These are phyloP conservation scores for Camillea tinctor DNA, from an alignment of 2,329 filamentous ascomycete species.

Conservation along the genomic window DNA sequence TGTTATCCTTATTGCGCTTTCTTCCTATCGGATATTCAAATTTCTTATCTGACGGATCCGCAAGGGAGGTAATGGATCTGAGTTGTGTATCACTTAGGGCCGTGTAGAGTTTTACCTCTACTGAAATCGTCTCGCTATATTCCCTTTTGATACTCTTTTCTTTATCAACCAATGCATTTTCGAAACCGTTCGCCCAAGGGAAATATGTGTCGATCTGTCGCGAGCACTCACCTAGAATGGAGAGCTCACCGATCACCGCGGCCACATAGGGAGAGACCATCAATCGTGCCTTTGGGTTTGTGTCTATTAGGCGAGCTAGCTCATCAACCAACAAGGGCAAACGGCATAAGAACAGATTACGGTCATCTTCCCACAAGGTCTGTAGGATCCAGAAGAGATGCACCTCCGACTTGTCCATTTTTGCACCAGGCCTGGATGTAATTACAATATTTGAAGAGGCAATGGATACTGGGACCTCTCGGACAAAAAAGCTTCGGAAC, in stretches of 20 bases:
- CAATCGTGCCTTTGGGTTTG: slow-evolving; percentile 34
- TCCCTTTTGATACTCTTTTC: slow-evolving; percentile 28
- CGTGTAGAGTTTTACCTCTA: slow-evolving; percentile 12
- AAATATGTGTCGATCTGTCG: slow-evolving; percentile 46
- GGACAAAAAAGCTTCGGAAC: slow-evolving; percentile 35
- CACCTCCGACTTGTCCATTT: slow-evolving; percentile 18
- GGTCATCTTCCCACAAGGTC: slow-evolving; percentile 37
- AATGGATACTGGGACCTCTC: slow-evolving; percentile 23
- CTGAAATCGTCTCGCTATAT: slow-evolving; percentile 14
- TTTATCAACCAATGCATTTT: slow-evolving; percentile 25
- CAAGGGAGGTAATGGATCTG: slow-evolving; percentile 18
- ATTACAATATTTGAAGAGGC: slow-evolving; percentile 23
- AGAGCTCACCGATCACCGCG: slow-evolving; percentile 41
- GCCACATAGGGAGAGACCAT: slow-evolving; percentile 40
- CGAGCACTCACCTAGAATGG: slow-evolving; percentile 44
- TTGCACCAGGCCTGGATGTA: slow-evolving; percentile 10
- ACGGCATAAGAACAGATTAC: slow-evolving; percentile 31
- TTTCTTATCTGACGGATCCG: slow-evolving; percentile 35
- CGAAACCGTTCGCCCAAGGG: slow-evolving; percentile 46
- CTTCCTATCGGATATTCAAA: slow-evolving; percentile 41
- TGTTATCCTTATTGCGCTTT: slow-evolving; percentile 19
- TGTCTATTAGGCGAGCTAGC: slow-evolving; percentile 43
- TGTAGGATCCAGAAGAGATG: slow-evolving; percentile 38
- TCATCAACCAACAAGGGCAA: slow-evolving; percentile 45
- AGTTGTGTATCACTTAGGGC: slow-evolving; percentile 20